Percentiles rank a stretch among this genome's conserved stretches.
Conservation (phyloP, 2,329 filamentous ascomycete species). For the Cercospora canescens region DNA sequence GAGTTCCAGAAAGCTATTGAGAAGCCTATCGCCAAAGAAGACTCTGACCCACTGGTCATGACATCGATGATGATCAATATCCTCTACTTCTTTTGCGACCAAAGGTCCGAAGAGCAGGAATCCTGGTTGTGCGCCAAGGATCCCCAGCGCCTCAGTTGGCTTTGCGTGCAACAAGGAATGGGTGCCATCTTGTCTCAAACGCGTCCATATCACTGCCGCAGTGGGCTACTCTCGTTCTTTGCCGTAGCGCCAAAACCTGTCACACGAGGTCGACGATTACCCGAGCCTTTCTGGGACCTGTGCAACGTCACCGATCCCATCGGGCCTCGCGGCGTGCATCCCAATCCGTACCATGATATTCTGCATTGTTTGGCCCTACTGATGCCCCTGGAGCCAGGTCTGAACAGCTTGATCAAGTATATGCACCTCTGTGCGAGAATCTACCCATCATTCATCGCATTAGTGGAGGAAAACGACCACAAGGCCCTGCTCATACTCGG, state of each 20-base stretch:
- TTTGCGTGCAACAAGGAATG: conserved; percentile 17
- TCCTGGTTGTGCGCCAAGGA: conserved; percentile 13
- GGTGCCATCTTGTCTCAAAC: conserved; percentile 12
- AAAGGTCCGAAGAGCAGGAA: neutral
- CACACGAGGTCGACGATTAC: neutral
- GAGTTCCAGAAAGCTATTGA: conserved; percentile 15
- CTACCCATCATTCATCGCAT: conserved; percentile 11
- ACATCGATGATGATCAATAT: conserved; percentile 17
- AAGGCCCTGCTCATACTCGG: conserved; percentile 12
- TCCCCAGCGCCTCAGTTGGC: conserved; percentile 13
- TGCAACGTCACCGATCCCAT: conserved; percentile 15
- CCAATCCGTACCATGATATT: conserved; percentile 19
- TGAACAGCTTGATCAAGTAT: conserved; percentile 16
- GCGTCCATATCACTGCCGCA: conserved; percentile 14
- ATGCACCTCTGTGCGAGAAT: conserved; percentile 19
- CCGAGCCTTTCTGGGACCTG: conserved; percentile 7
- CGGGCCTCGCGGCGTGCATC: conserved; percentile 12
- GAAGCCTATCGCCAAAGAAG: conserved; percentile 10
- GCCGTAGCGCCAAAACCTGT: neutral
- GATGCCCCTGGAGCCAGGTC: conserved; percentile 12
- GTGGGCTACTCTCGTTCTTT: conserved; percentile 14
- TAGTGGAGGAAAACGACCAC: conserved; percentile 15
- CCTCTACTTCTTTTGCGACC: conserved; percentile 2
- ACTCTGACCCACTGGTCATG: conserved; percentile 15
- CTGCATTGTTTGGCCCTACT: conserved; percentile 14